These are phyloP conservation scores for Aureobasidium zeae DNA, from an alignment of 2,329 filamentous ascomycete genomes.

Conservation along the genomic window DNA sequence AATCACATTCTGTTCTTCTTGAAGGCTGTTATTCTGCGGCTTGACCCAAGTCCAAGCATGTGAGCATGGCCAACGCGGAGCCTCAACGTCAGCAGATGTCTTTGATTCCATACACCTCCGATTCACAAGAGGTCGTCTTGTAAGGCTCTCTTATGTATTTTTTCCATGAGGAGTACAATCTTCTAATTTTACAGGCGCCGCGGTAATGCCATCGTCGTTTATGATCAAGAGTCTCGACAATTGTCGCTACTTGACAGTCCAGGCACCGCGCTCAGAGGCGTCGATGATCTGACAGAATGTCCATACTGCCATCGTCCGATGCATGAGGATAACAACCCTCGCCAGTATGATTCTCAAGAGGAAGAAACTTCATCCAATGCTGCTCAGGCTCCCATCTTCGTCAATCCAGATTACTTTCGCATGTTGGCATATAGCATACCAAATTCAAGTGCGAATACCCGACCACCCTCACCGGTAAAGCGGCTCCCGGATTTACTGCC, in stretches of 20 bases:
- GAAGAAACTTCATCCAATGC: slow-evolving; percentile 26
- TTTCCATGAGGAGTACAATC: slow-evolving; percentile 5
- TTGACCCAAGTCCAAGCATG: not conserved
- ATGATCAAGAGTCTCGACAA: slow-evolving; percentile 74
- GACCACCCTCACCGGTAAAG: slow-evolving; percentile 43
- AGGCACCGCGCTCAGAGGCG: slow-evolving; percentile 45
- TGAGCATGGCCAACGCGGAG: slow-evolving; percentile 18
- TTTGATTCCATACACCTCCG: slow-evolving; percentile 64
- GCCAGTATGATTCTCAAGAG: slow-evolving; percentile 20
- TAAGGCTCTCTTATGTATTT: slow-evolving; percentile 39
- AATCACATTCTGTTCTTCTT: no score
- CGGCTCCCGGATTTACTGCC: slow-evolving; percentile 26
- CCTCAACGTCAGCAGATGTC: slow-evolving; percentile 44
- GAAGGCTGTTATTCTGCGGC: not conserved
- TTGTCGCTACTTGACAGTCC: slow-evolving; percentile 66
- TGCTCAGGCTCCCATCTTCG: slow-evolving; percentile 50
- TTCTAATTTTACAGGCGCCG: slow-evolving; percentile 56
- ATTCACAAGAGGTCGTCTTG: slow-evolving; percentile 72
- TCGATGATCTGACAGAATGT: slow-evolving; percentile 52
- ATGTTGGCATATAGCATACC: slow-evolving; percentile 63
- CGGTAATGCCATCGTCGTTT: slow-evolving; percentile 84
- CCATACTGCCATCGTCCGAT: slow-evolving; percentile 81
- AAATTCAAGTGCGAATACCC: slow-evolving; percentile 39
- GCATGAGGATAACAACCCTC: slow-evolving; percentile 36
- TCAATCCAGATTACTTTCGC: slow-evolving; percentile 89